phyloP scores from a whole-genome alignment of 2,329 filamentous ascomycete genomes.

The Trichoderma citrinoviride region DNA sequence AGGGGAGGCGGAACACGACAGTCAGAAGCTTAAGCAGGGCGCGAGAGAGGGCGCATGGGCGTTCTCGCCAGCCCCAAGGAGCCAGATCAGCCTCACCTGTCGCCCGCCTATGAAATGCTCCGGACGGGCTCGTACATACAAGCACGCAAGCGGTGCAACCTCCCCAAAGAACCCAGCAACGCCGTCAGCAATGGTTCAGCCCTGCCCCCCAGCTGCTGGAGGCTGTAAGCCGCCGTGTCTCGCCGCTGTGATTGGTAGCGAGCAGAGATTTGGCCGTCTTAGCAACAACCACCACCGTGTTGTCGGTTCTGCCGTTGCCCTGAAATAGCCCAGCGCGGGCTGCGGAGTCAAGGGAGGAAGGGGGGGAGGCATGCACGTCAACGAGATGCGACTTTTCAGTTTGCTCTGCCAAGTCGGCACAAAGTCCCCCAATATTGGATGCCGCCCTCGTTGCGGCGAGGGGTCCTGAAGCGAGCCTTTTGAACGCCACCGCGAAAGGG shows the following conservation, averaged over 20 bases:
- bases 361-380: constrained; percentile 4
- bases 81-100: neutral
- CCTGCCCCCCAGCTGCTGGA: constrained; percentile 2
- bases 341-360: constrained; percentile 1
- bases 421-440: neutral
- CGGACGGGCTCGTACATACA: too few relatives aligned
- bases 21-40: neutral
- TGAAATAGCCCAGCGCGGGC: constrained; percentile 9
- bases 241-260: constrained; percentile 2
- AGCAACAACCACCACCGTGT: constrained; percentile 7
- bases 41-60: neutral
- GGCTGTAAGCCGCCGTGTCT: neutral
- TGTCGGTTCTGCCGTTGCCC: constrained; percentile 7
- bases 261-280: neutral
- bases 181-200: neutral
- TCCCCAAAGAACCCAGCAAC: too few relatives aligned
- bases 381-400: constrained; percentile 9
- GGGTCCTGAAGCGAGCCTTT: neutral
- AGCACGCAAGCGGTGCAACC: too few relatives aligned
- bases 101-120: too few relatives aligned
- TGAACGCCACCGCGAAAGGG: neutral
- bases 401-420: neutral
- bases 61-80: neutral
- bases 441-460: neutral
- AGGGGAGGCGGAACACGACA: neutral